A percentile compares a stretch with the other conserved stretches of the same genome.
Conservation (phyloP, 768 basidiomycete genomes). For the Tubosaeta sp. region DNA sequence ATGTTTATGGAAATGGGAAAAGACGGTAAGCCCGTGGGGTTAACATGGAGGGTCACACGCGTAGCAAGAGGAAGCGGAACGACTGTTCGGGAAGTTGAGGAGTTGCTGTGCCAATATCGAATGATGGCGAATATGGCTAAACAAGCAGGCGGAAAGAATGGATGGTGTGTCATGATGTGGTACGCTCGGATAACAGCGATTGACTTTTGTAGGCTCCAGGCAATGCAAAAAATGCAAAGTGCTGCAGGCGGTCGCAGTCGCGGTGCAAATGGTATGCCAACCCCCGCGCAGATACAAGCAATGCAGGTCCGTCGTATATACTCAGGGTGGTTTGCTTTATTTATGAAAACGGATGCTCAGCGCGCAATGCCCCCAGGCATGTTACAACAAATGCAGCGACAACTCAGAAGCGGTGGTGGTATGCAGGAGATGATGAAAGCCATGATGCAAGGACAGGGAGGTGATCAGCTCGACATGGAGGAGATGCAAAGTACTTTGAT, state of each 20-base stretch:
- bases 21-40: slow-evolving; percentile 77
- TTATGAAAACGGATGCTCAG: slow-evolving; percentile 34
- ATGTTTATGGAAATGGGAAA: slow-evolving; percentile 83
- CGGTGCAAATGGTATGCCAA: slow-evolving; percentile 84
- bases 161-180: slow-evolving; percentile 53
- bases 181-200: not conserved
- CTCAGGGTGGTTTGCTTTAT: slow-evolving; percentile 3
- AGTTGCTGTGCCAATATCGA: slow-evolving; percentile 90
- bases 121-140: slow-evolving; percentile 99
- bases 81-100: slow-evolving; percentile 96
- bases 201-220: slow-evolving; percentile 55
- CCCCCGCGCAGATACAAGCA: slow-evolving; percentile 88
- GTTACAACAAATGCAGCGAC: slow-evolving; percentile 88
- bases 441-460: slow-evolving; percentile 94
- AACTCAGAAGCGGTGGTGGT: slow-evolving; percentile 75
- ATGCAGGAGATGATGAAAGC: slow-evolving; percentile 98
- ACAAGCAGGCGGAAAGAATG: slow-evolving; percentile 95
- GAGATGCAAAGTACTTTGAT: slow-evolving; percentile 79
- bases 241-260: slow-evolving; percentile 84
- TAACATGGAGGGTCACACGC: slow-evolving; percentile 87
- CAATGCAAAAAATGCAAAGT: slow-evolving; percentile 91
- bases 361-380: slow-evolving; percentile 93
- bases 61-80: slow-evolving; percentile 94
- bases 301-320: slow-evolving; percentile 65
- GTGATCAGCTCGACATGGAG: slow-evolving; percentile 87